phyloP scores from a whole-genome alignment of 768 basidiomycete genomes.

The Trametes cinnabarina region DNA sequence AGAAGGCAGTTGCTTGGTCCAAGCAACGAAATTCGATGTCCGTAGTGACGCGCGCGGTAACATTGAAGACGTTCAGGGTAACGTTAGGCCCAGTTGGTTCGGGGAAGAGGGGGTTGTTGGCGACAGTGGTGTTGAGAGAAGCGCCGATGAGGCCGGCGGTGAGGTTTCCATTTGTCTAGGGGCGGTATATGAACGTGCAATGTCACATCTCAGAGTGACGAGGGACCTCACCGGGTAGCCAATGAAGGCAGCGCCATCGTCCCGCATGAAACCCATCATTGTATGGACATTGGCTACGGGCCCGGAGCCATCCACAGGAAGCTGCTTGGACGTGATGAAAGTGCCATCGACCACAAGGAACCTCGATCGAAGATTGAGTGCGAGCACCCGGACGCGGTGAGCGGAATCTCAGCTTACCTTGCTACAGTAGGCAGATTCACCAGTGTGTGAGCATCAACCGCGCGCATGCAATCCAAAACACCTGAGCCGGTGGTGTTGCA shows the following conservation, averaged over 20 bases:
- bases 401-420: slow-evolving; percentile 18
- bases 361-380: slow-evolving; percentile 19
- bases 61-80: slow-evolving; percentile 45
- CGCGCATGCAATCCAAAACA: slow-evolving; percentile 37
- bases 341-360: slow-evolving; percentile 48
- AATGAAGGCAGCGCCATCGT: slow-evolving; percentile 49
- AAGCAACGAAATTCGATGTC: slow-evolving; percentile 48
- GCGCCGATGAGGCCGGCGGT: slow-evolving; percentile 25
- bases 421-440: slow-evolving; percentile 35
- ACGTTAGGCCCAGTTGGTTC: slow-evolving; percentile 35
- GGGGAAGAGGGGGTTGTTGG: slow-evolving; percentile 39
- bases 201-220: not conserved
- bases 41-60: slow-evolving; percentile 43
- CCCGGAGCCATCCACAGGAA: slow-evolving; percentile 40
- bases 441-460: slow-evolving; percentile 35
- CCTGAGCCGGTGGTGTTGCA: slow-evolving; percentile 36
- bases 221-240: slow-evolving; percentile 32
- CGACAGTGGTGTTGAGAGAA: slow-evolving; percentile 20
- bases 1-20: slow-evolving; percentile 48
- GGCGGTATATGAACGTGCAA: not conserved
- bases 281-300: slow-evolving; percentile 43
- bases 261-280: slow-evolving; percentile 50
- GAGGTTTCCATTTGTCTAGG: slow-evolving; percentile 20
- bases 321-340: slow-evolving; percentile 39
- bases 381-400: not conserved